Conservation (phyloP, 768 basidiomycete genomes). For the Lyophyllum atratum region DNA sequence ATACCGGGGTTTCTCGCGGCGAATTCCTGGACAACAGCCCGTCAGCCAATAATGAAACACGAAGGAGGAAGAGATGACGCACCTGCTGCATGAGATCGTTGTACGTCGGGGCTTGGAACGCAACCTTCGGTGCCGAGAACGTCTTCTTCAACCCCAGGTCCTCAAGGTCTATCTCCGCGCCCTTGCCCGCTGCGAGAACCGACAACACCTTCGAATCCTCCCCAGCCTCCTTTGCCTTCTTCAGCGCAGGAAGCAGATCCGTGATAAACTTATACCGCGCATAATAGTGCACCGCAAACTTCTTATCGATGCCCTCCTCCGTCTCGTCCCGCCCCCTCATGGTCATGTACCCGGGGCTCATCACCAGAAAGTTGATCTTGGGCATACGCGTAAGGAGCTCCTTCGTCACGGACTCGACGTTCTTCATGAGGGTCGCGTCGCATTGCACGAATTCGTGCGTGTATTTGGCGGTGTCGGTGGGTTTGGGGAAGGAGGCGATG, state of each 20-base stretch:
- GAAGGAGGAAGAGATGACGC: background rate
- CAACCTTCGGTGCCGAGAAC: conserved; percentile 32
- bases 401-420: conserved; percentile 34
- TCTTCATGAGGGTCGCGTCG: conserved; percentile 47
- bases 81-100: conserved; percentile 48
- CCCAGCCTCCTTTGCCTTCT: conserved; percentile 43
- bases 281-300: conserved; percentile 49
- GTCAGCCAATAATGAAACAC: background rate
- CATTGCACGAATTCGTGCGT: conserved; percentile 46
- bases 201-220: conserved; percentile 56
- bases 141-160: conserved; percentile 47
- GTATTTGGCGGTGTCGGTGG: conserved; percentile 14
- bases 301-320: conserved; percentile 35
- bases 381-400: conserved; percentile 35
- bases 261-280: conserved; percentile 50
- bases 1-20: conserved; percentile 34
- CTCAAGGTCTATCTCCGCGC: conserved; percentile 40
- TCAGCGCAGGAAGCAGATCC: conserved; percentile 44
- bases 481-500: conserved; percentile 39
- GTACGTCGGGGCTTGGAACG: conserved; percentile 32
- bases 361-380: conserved; percentile 53
- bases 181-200: conserved; percentile 38
- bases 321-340: conserved; percentile 36
- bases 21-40: conserved; percentile 29
- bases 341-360: conserved; percentile 45